Percentiles rank a stretch among this genome's conserved stretches.
Conservation (phyloP, 345 rosid genomes). For the Populus pruinosa region DNA sequence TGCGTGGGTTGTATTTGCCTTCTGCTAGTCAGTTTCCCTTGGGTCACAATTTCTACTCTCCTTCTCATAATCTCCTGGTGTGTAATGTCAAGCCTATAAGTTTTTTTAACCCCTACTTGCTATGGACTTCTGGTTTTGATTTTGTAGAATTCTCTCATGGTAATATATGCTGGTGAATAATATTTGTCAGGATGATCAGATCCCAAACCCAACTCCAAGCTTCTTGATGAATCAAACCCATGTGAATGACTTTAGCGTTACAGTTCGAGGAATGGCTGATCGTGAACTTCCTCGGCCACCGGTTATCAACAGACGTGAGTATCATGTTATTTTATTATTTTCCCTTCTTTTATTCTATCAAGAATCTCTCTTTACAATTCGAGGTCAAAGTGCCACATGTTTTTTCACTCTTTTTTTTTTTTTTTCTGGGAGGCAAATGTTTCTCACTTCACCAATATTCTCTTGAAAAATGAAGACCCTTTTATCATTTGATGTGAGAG, state of each 20-base stretch:
- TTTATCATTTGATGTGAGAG: neutral
- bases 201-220: conserved; percentile 42
- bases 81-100: neutral
- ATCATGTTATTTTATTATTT: neutral
- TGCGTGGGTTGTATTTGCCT: conserved; percentile 63
- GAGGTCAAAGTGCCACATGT: neutral
- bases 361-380: too few relatives aligned
- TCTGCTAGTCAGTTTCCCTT: conserved; percentile 70
- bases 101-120: neutral
- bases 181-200: conserved; percentile 59
- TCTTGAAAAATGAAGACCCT: neutral
- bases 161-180: neutral
- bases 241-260: conserved; percentile 45
- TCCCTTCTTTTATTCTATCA: conserved; percentile 1
- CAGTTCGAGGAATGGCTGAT: conserved; percentile 46
- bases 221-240: conserved; percentile 21
- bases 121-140: neutral
- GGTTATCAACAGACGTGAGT: conserved; percentile 78
- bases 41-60: conserved; percentile 62
- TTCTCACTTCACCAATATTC: neutral
- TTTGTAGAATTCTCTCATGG: neutral
- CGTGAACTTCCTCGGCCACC: conserved; percentile 74
- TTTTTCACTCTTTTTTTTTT: neutral
- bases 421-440: neutral
- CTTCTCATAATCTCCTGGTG: conserved; percentile 70